Evolutionary conservation across 176 grass and related monocot genomes (phyloP).

Genomic region (Cenchrus fungigraminus): DNA sequence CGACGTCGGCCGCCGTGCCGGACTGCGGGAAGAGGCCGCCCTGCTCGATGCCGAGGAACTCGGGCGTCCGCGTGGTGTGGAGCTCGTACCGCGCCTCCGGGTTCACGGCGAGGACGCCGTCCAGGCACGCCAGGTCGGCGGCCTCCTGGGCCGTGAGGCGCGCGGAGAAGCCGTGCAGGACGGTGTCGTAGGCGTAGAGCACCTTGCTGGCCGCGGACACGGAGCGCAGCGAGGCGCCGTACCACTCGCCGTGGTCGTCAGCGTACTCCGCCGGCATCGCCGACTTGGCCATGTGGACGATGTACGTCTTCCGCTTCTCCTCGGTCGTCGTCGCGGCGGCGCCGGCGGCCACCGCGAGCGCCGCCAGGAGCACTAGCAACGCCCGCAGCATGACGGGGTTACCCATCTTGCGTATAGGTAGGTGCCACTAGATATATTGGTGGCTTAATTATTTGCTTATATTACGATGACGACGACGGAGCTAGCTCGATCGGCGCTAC

Average conservation of each 20-base stretch:
- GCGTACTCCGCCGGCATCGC: conserved; percentile 68
- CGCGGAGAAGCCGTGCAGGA: conserved; percentile 80
- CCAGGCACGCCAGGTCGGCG: conserved; percentile 29
- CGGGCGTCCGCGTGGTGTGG: conserved; percentile 91
- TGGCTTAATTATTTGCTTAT: not conserved
- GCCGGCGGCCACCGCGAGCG: not conserved
- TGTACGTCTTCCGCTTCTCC: conserved; percentile 61
- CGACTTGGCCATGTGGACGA: conserved; percentile 90
- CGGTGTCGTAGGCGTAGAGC: conserved; percentile 82
- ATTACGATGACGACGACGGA: not conserved
- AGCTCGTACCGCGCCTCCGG: conserved; percentile 74
- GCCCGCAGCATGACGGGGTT: not conserved
- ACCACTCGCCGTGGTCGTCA: conserved; percentile 78
- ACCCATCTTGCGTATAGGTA: conserved; percentile 10
- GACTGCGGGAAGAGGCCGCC: conserved; percentile 54
- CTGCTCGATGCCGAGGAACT: conserved; percentile 72
- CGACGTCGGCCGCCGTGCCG: conserved; percentile 55
- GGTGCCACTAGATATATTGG: not conserved
- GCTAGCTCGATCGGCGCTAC: conserved; percentile 3
- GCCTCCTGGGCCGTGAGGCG: conserved; percentile 66
- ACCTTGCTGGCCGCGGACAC: conserved; percentile 67
- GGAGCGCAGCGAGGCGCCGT: conserved; percentile 72
- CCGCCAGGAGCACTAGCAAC: not conserved
- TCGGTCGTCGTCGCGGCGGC: not conserved
- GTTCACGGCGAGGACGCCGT: conserved; percentile 66